These are phyloP conservation scores for Theobroma grandiflorum DNA, from an alignment of 441 rosid genomes.

Conservation along the genomic window DNA sequence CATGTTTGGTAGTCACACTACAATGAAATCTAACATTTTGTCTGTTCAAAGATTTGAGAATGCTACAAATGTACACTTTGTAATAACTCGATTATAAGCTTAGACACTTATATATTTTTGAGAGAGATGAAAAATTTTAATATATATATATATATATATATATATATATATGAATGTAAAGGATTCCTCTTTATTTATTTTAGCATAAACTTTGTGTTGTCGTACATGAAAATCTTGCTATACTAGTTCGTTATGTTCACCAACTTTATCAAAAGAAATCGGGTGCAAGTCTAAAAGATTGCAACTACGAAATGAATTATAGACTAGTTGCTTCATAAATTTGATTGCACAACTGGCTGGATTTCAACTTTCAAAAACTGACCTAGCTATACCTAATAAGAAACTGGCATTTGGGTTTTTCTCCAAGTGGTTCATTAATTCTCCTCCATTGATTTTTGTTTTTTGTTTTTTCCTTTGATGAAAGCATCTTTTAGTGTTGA, in stretches of 20 bases:
- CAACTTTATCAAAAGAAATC: conserved; percentile 8
- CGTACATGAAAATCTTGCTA: conserved; percentile 3
- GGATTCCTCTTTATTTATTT: background rate
- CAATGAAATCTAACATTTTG: conserved; percentile 33
- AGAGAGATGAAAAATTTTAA: background rate
- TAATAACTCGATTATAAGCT: background rate
- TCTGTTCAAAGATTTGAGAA: conserved; percentile 37
- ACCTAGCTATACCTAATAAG: too few relatives aligned
- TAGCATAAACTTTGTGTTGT: background rate
- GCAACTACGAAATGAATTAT: background rate
- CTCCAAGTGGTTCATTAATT: too few relatives aligned
- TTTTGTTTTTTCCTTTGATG: background rate
- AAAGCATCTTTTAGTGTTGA: background rate
- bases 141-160: background rate
- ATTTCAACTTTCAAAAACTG: background rate
- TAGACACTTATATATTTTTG: background rate
- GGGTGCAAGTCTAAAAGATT: background rate
- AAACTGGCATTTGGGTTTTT: too few relatives aligned
- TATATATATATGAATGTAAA: background rate
- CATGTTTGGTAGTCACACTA: conserved; percentile 37
- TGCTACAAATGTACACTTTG: background rate
- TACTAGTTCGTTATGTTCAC: background rate
- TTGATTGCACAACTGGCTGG: background rate
- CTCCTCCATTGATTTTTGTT: background rate
- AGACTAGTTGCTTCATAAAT: background rate